Evolutionary conservation across 352 stramenopile genomes (phyloP).

Genomic region (Phytophthora ohioensis): DNA sequence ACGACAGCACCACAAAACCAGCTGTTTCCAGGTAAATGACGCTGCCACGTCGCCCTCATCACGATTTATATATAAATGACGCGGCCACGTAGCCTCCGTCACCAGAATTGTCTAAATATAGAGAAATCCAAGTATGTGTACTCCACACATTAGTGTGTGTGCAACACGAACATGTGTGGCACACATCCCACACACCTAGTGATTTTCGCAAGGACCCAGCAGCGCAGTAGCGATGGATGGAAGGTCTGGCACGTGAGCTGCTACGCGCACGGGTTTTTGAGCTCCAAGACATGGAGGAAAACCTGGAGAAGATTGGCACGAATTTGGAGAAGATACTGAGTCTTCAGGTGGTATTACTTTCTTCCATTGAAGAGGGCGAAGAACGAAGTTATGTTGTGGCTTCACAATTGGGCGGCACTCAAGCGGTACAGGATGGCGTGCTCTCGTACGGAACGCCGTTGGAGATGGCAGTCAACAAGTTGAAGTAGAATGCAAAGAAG

Average conservation of each 20-base stretch:
- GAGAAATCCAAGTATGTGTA: not conserved
- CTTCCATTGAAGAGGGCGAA: not conserved
- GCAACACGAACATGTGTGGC: not conserved
- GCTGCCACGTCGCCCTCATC: not conserved
- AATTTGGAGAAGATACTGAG: conserved; percentile 1
- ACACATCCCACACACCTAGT: not conserved
- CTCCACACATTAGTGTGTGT: not conserved
- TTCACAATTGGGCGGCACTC: not conserved
- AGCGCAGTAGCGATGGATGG: not conserved
- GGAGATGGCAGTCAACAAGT: conserved; percentile 3
- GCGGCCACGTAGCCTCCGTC: not conserved
- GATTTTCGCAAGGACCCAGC: not conserved
- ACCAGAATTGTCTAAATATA: conserved; percentile 6
- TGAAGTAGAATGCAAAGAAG: not conserved
- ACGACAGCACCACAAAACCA: not conserved
- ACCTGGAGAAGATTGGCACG: not conserved
- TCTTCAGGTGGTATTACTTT: not conserved
- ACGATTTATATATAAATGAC: not conserved
- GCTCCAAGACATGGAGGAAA: not conserved
- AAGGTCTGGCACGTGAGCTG: not conserved
- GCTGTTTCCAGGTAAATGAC: conserved; percentile 1
- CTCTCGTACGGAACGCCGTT: not conserved
- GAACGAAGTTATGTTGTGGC: not conserved
- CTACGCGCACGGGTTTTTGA: not conserved
- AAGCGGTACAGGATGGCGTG: not conserved